A percentile compares a stretch with the other conserved stretches of the same genome.
Evolutionary conservation across 1,284 basidiomycete genomes (phyloP).

Genomic region (Ceraceosorus guamensis): DNA sequence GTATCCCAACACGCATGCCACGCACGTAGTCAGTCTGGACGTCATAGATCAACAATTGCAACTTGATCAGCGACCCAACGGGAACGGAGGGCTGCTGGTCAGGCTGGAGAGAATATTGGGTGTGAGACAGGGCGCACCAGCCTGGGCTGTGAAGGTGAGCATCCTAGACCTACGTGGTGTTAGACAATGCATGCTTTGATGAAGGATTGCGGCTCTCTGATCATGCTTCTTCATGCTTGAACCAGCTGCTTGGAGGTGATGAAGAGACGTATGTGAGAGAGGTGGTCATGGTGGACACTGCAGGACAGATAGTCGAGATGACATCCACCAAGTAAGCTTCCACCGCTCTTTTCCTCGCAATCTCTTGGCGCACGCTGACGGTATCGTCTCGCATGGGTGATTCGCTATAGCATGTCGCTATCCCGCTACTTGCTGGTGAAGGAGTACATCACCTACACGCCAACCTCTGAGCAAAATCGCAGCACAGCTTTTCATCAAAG

Average conservation of each 20-base stretch:
- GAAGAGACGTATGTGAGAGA: conserved; percentile 90
- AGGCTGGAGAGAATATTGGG: conserved; percentile 77
- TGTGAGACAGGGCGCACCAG: conserved; percentile 74
- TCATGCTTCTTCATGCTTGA: background rate
- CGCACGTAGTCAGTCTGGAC: conserved; percentile 84
- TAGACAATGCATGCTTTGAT: background rate
- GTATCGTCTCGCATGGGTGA: conserved; percentile 2
- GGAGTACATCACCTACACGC: conserved; percentile 79
- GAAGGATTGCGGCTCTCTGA: background rate
- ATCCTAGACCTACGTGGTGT: no score
- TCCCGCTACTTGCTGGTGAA: conserved; percentile 82
- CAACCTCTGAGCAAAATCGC: conserved; percentile 51
- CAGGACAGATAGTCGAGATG: conserved; percentile 21
- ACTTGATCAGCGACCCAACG: conserved; percentile 68
- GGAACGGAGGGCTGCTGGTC: conserved; percentile 73
- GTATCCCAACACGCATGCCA: conserved; percentile 87
- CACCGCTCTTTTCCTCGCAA: conserved; percentile 2
- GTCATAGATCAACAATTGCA: no score
- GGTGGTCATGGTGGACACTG: conserved; percentile 62
- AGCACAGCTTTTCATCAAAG: conserved; percentile 19
- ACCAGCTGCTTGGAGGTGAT: conserved; percentile 73
- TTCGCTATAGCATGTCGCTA: conserved; percentile 64
- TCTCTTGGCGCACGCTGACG: background rate
- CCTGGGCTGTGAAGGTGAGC: conserved; percentile 73
- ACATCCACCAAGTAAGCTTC: conserved; percentile 28